These are phyloP conservation scores for Alloascoidea africana DNA, from an alignment of 805 yeast species.

Conservation along the genomic window DNA sequence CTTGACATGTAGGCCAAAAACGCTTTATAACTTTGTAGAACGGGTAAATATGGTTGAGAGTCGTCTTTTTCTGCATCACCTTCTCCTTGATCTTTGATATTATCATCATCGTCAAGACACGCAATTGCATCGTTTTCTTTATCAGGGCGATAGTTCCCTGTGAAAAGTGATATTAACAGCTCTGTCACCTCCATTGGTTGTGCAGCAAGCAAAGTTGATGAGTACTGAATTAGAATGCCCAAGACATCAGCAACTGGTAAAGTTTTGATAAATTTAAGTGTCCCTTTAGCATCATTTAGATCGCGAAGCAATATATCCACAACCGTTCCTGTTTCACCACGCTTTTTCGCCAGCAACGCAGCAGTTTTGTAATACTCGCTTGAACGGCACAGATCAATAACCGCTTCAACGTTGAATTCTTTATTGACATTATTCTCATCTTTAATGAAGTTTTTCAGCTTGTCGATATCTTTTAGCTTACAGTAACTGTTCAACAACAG, in stretches of 20 bases:
- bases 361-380: constrained; percentile 55
- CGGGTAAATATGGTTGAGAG: constrained; percentile 11
- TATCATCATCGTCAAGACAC: constrained; percentile 7
- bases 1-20: constrained; percentile 41
- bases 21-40: constrained; percentile 39
- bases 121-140: constrained; percentile 6
- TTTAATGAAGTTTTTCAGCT: constrained; percentile 41
- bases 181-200: constrained; percentile 74
- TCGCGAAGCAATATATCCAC: constrained; percentile 65
- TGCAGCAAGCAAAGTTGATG: constrained; percentile 46
- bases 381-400: constrained; percentile 58
- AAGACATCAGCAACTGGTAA: constrained; percentile 65
- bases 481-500: constrained; percentile 67
- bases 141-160: constrained; percentile 59
- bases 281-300: constrained; percentile 39
- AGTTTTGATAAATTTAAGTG: constrained; percentile 51
- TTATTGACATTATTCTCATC: constrained; percentile 18
- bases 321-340: constrained; percentile 58
- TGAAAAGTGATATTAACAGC: constrained; percentile 71
- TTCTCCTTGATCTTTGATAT: constrained; percentile 1
- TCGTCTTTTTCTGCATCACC: constrained; percentile 5
- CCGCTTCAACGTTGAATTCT: constrained; percentile 51
- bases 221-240: constrained; percentile 50
- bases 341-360: constrained; percentile 48
- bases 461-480: constrained; percentile 47